Conservation (phyloP, 2,329 filamentous ascomycete species). For the Colletotrichum caudatum region DNA sequence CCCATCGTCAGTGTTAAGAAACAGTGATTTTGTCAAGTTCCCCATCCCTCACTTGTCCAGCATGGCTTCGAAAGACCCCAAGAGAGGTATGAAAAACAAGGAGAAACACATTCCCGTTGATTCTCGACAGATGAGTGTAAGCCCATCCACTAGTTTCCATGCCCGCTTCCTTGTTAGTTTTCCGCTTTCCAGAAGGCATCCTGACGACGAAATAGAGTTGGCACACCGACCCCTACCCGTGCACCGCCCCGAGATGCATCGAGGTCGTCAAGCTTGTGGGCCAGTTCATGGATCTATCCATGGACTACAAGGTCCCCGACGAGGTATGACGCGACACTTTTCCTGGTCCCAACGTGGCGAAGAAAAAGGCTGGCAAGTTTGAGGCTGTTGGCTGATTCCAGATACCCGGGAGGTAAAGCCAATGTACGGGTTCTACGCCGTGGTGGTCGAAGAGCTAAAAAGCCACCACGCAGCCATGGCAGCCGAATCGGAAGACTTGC, state of each 20-base stretch:
- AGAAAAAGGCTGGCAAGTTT: too few species aligned
- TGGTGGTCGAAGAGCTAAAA: not conserved
- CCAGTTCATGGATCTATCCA: not conserved
- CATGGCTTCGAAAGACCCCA: not conserved
- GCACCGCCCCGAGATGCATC: not conserved
- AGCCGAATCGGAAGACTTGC: rapidly evolving
- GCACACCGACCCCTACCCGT: not conserved
- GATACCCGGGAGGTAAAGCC: not conserved
- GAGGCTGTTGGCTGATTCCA: not conserved
- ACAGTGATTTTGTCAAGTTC: not conserved
- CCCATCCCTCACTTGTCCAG: too few species aligned
- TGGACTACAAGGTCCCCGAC: not conserved
- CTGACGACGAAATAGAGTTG: not conserved
- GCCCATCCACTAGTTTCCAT: not conserved
- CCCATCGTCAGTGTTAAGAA: not conserved
- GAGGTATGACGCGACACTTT: not conserved
- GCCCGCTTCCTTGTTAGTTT: too few species aligned
- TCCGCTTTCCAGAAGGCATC: not conserved
- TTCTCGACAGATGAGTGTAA: not conserved
- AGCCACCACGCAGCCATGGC: not conserved
- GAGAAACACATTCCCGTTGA: not conserved
- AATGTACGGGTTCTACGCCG: not conserved
- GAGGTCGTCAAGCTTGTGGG: not conserved
- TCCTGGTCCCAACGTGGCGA: rapidly evolving
- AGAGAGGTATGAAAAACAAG: too few species aligned